phyloP scores from a whole-genome alignment of 352 stramenopile genomes.

The Phytopythium sindhum region DNA sequence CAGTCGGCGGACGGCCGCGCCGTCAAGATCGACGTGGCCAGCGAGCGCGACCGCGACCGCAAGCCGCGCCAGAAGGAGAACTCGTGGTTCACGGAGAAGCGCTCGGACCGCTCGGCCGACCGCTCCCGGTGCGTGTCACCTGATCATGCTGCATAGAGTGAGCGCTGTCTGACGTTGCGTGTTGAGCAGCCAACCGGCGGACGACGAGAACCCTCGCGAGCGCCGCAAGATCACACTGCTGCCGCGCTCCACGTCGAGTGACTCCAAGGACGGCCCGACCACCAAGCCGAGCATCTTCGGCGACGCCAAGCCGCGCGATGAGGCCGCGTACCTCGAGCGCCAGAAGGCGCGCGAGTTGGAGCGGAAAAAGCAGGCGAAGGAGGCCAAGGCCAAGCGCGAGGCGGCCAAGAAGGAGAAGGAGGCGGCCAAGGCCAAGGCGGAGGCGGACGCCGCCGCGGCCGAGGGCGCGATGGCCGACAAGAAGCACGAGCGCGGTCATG shows the following conservation, averaged over 20 bases:
- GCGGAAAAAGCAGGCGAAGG: conserved; percentile 18
- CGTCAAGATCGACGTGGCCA: conserved; percentile 71
- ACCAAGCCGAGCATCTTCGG: conserved; percentile 66
- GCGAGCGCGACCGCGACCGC: conserved; percentile 38
- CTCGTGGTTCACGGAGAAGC: conserved; percentile 52
- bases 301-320: conserved; percentile 82
- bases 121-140: conserved; percentile 24
- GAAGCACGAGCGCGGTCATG: conserved; percentile 13
- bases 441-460: background rate
- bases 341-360: conserved; percentile 44
- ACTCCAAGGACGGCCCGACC: conserved; percentile 22
- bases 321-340: conserved; percentile 60
- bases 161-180: background rate
- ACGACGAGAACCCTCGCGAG: conserved; percentile 28
- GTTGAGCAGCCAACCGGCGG: conserved; percentile 17
- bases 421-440: conserved; percentile 11
- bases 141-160: background rate
- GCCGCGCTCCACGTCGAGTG: conserved; percentile 45
- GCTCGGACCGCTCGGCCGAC: conserved; percentile 28
- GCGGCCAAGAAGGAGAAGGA: conserved; percentile 22
- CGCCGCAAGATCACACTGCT: conserved; percentile 58
- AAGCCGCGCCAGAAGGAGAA: conserved; percentile 39
- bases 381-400: conserved; percentile 18
- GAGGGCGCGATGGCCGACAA: conserved; percentile 3
- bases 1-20: conserved; percentile 29